Conservation (phyloP, 345 rosid species). For the Raphanus sativus region DNA sequence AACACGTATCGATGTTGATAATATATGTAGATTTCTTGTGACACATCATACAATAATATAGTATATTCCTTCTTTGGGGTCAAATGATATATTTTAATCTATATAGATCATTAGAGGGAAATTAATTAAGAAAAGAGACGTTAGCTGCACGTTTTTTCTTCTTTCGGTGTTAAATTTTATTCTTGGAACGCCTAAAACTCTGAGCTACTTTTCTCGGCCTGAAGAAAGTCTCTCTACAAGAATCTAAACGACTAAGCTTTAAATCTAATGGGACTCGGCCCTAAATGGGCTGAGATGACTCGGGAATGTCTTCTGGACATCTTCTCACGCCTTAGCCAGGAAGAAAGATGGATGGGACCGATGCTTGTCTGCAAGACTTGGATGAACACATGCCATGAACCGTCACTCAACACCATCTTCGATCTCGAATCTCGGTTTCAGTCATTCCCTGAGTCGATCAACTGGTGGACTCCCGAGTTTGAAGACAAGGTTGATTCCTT, state of each 20-base stretch:
- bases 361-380: slow-evolving; percentile 70
- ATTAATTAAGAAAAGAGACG: background rate
- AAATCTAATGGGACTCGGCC: slow-evolving; percentile 1
- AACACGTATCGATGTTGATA: too few relatives aligned
- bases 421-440: slow-evolving; percentile 62
- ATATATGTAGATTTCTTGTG: too few relatives aligned
- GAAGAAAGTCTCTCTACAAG: background rate
- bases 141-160: background rate
- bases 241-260: background rate
- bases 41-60: too few relatives aligned
- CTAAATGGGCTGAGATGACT: slow-evolving; percentile 72
- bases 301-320: slow-evolving; percentile 63
- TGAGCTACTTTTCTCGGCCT: background rate
- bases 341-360: slow-evolving; percentile 68
- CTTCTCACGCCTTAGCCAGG: slow-evolving; percentile 60
- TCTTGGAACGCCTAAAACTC: background rate
- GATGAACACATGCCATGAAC: slow-evolving; percentile 60
- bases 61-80: too few relatives aligned
- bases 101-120: background rate
- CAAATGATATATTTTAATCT: too few relatives aligned
- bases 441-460: slow-evolving; percentile 43
- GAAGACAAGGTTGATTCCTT: slow-evolving; percentile 63
- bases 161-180: background rate
- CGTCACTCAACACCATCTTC: slow-evolving; percentile 55
- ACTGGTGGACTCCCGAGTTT: slow-evolving; percentile 67